Evolutionary conservation across 2,329 filamentous ascomycete species (phyloP), one percentile per base, ranked within the genome.

Genomic region (Alternaria brassicicola): DNA sequence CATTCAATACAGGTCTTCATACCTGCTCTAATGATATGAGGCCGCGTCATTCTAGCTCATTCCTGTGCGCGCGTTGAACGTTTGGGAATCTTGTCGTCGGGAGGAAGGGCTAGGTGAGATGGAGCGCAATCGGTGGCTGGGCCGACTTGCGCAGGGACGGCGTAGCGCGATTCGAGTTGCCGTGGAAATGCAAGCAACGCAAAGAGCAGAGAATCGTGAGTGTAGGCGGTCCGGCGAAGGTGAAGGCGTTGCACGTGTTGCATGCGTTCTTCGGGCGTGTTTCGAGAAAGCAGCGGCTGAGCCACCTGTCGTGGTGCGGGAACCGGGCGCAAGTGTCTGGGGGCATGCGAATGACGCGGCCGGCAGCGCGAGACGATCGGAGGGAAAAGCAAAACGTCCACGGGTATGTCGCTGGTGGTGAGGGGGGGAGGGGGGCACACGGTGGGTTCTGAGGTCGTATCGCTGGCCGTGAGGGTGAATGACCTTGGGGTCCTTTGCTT

Each of bases 11-110:
- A 6, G 10, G 4, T 19, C 17, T 47, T 26, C 80, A 62, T 78
- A 85, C 83, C 83, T 71, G 83, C 83, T 78, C 83, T 78, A 64
- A 86, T 83, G 56, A 85, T 84, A 55, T 83, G 80, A 67, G 83
- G 83, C 66, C 83, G 79, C 68, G 83, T 84, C 83, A 86, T 85
- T 60, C 68, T 76, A 65, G 68, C 66, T 75, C 75, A 77, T 76
- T 59, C 70, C 74, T 68, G 46, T 59, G 49, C 38, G 66, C 60
- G 58, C 52, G 53, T 60, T 38, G 62, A 51, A 46, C 46, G 55
- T 36, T 52, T 30, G 51, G 30, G n/a, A 23, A 35, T 39, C 28
- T 36, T 26, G 5, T n/a, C n/a, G 48, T 39, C 21, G 28, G 58
- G 35, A 59, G 55, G 38, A 57, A 57, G 56, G 52, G 70, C 67